phyloP scores from a whole-genome alignment of 2,329 filamentous ascomycete species.

The Ophiostoma ulmi region DNA sequence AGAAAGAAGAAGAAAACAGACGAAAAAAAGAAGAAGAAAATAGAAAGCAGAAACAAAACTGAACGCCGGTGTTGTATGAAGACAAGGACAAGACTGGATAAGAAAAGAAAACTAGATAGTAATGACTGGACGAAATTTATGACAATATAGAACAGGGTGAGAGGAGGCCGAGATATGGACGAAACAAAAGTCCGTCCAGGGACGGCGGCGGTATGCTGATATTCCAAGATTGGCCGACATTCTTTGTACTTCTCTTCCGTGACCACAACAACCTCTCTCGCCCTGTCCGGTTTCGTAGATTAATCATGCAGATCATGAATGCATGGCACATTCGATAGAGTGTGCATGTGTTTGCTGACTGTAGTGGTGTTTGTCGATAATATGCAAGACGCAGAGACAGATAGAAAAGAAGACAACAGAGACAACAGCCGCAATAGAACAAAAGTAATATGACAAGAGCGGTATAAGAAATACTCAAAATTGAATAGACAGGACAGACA shows the following conservation, averaged over 20 bases:
- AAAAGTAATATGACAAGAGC: slow-evolving; percentile 17
- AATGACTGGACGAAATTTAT: slow-evolving; percentile 3
- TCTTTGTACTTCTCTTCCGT: not conserved
- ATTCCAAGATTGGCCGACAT: slow-evolving; percentile 3
- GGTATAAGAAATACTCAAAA: not conserved
- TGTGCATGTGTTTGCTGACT: not conserved
- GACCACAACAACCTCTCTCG: not conserved
- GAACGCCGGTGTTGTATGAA: slow-evolving; percentile 7
- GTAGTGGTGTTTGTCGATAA: not conserved
- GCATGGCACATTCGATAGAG: slow-evolving; percentile 22
- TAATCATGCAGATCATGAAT: slow-evolving; percentile 27
- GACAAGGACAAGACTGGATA: not conserved
- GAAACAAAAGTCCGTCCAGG: not conserved
- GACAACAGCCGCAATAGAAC: not conserved
- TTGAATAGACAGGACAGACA: not conserved
- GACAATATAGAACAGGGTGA: not conserved
- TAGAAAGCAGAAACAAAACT: not conserved
- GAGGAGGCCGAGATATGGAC: not conserved
- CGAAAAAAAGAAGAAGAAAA: not conserved
- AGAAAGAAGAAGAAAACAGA: not conserved
- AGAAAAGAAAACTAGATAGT: not conserved
- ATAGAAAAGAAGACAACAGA: not conserved
- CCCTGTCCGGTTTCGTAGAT: slow-evolving; percentile 23
- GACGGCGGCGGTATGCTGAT: not conserved
- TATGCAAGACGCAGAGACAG: not conserved